phyloP scores from a whole-genome alignment of 345 rosid species.

The Lumnitzera racemosa region DNA sequence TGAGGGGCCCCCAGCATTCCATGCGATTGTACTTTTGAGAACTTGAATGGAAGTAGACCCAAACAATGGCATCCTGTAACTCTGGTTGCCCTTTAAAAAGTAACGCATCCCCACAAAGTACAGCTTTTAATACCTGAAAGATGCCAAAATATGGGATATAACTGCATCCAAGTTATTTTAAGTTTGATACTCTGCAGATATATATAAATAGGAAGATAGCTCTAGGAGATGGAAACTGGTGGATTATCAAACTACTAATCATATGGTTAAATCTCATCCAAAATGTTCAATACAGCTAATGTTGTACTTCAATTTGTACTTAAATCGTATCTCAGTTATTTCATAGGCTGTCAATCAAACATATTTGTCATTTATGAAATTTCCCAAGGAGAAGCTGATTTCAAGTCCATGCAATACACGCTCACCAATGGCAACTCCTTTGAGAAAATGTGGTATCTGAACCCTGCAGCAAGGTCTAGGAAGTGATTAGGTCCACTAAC shows the following conservation, averaged over 20 bases:
- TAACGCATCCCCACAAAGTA: slow-evolving; percentile 68
- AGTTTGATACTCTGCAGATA: not conserved
- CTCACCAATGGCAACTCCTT: slow-evolving; percentile 87
- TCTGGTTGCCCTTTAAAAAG: slow-evolving; percentile 64
- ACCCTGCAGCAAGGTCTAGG: slow-evolving; percentile 73
- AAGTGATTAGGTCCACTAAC: slow-evolving; percentile 68
- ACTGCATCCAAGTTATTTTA: not conserved
- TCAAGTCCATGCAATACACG: slow-evolving; percentile 2
- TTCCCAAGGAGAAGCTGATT: no score
- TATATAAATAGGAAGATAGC: not conserved
- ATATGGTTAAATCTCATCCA: no score
- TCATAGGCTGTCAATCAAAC: no score
- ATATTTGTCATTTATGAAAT: no score
- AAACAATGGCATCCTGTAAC: slow-evolving; percentile 56
- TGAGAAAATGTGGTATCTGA: slow-evolving; percentile 86
- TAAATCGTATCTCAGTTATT: no score
- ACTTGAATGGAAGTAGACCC: slow-evolving; percentile 85
- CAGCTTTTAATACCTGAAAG: slow-evolving; percentile 65
- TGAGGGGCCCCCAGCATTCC: slow-evolving; percentile 83
- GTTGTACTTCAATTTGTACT: no score
- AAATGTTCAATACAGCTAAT: no score
- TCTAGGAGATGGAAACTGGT: no score
- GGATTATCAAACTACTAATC: no score
- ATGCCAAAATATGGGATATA: not conserved
- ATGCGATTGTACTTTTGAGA: slow-evolving; percentile 55